phyloP scores from a whole-genome alignment of 208 protist genomes.

The Polymyxa betae region DNA sequence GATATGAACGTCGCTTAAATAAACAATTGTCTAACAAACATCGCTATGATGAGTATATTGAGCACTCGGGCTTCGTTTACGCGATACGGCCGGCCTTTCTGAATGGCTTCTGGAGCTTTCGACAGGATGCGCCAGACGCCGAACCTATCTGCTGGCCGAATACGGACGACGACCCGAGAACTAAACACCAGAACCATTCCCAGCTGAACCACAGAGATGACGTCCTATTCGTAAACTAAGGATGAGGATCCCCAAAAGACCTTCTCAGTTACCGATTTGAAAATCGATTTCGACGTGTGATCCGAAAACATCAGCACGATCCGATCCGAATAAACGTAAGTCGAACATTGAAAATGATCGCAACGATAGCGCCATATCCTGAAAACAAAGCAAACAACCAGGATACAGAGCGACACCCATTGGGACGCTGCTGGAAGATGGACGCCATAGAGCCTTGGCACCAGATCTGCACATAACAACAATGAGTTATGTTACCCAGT shows the following conservation, averaged over 20 bases:
- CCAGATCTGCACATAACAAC: neutral
- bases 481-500: no score
- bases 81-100: neutral
- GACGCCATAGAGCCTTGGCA: neutral
- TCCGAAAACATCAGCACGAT: neutral
- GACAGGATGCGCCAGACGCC: neutral
- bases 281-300: neutral
- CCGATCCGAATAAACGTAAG: neutral
- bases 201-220: neutral
- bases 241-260: neutral
- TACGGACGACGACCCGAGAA: neutral
- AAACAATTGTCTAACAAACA: neutral
- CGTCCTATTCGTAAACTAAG: neutral
- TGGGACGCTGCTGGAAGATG: neutral
- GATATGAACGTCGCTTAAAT: neutral
- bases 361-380: neutral
- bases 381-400: neutral
- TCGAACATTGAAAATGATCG: neutral
- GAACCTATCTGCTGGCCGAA: neutral
- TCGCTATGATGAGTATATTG: neutral
- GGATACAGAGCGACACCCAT: neutral
- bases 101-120: neutral
- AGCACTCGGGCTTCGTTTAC: neutral
- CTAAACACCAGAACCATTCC: neutral
- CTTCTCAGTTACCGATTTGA: neutral